These are phyloP conservation scores for Vachellia pachyceras DNA, from an alignment of 306 rosid species.

Conservation along the genomic window DNA sequence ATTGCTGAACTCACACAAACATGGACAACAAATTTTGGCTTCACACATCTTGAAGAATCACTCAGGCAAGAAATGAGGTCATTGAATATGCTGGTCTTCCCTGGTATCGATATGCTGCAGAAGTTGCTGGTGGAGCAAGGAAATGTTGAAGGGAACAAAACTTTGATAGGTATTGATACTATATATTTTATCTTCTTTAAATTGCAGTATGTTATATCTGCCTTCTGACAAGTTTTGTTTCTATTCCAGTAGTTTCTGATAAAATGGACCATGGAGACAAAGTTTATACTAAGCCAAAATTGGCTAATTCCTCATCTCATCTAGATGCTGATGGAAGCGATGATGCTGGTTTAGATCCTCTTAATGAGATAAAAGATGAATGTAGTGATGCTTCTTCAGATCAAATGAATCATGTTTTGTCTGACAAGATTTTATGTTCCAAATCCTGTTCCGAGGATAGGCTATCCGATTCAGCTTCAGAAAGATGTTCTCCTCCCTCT, in stretches of 20 bases:
- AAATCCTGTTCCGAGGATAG: slow-evolving; percentile 49
- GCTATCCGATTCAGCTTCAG: slow-evolving; percentile 43
- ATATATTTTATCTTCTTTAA: slow-evolving; percentile 26
- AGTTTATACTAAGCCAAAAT: slow-evolving; percentile 40
- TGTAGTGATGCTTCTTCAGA: slow-evolving; percentile 48
- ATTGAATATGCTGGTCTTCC: slow-evolving; percentile 92
- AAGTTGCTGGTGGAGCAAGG: slow-evolving; percentile 68
- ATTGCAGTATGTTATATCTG: slow-evolving; percentile 12
- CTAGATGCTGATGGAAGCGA: slow-evolving; percentile 52
- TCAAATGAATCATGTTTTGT: slow-evolving; percentile 39
- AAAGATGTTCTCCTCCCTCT: slow-evolving; percentile 48
- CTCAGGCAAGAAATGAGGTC: slow-evolving; percentile 79
- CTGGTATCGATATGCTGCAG: slow-evolving; percentile 96
- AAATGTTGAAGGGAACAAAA: slow-evolving; percentile 50
- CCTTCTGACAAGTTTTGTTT: not conserved
- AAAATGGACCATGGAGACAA: slow-evolving; percentile 45
- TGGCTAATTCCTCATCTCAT: slow-evolving; percentile 48
- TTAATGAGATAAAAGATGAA: slow-evolving; percentile 49
- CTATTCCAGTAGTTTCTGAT: slow-evolving; percentile 47
- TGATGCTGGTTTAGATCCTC: slow-evolving; percentile 45
- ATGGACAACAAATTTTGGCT: slow-evolving; percentile 86
- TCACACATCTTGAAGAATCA: slow-evolving; percentile 71
- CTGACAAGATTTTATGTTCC: slow-evolving; percentile 34
- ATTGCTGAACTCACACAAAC: slow-evolving; percentile 84
- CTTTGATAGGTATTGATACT: slow-evolving; percentile 43